Evolutionary conservation across 2,329 filamentous ascomycete genomes (phyloP).

Genomic region (Calonectria ilicicola): DNA sequence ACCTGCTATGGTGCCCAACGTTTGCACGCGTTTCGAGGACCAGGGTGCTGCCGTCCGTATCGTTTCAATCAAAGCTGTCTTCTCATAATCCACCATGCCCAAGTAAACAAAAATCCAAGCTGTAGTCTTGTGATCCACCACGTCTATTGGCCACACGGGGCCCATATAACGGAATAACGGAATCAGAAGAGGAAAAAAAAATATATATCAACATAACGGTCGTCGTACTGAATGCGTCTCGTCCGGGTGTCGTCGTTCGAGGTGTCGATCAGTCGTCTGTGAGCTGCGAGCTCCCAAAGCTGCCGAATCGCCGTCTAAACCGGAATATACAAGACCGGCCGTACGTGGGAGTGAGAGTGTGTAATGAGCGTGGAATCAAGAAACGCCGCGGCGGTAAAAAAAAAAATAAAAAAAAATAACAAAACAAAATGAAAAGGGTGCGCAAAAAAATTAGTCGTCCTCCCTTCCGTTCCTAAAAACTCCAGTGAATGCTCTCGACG

Average conservation of each 20-base stretch:
- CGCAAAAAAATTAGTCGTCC: conserved; percentile 36
- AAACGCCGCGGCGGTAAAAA: conserved; percentile 33
- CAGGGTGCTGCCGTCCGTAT: conserved; percentile 18
- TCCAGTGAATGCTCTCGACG: conserved; percentile 44
- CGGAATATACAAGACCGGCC: conserved; percentile 22
- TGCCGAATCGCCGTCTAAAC: conserved; percentile 24
- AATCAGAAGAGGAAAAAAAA: conserved; percentile 24
- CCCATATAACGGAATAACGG: conserved; percentile 33
- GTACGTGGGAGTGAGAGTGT: conserved; percentile 25
- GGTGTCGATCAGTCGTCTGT: conserved; percentile 17
- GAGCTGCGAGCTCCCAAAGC: conserved; percentile 21
- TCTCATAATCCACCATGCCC: conserved; percentile 17
- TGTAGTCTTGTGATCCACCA: conserved; percentile 30
- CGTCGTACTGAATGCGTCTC: conserved; percentile 30
- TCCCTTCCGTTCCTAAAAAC: conserved; percentile 39
- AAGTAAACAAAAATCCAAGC: conserved; percentile 31
- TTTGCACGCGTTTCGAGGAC: conserved; percentile 9
- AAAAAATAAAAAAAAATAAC: conserved; percentile 35
- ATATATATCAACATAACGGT: conserved; percentile 35
- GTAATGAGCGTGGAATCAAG: conserved; percentile 26
- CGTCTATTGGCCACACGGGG: conserved; percentile 33
- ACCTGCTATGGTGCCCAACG: background rate
- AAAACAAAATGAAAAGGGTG: conserved; percentile 32
- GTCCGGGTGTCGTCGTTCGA: conserved; percentile 22
- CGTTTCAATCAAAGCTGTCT: conserved; percentile 30